phyloP scores from a whole-genome alignment of 164 flowering plant species.

The Cinnamomum chago region DNA sequence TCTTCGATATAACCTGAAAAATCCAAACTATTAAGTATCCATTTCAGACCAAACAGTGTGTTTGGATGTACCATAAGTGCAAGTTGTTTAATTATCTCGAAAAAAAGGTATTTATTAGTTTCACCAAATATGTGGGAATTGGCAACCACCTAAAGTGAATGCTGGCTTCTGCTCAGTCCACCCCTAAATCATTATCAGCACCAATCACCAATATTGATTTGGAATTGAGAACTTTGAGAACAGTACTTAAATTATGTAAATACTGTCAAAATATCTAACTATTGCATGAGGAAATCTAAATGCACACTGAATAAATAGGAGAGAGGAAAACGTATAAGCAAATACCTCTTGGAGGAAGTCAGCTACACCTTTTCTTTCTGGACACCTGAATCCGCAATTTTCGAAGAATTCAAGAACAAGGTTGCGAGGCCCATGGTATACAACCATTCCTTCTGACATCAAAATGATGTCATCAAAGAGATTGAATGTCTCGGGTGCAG shows the following conservation, averaged over 20 bases:
- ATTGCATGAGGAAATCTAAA: neutral
- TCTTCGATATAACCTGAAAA: constrained; percentile 47
- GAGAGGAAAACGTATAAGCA: neutral
- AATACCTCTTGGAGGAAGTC: constrained; percentile 58
- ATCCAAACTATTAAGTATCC: no score
- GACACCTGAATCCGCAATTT: constrained; percentile 48
- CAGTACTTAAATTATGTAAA: neutral
- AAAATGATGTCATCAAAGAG: constrained; percentile 59
- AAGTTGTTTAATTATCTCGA: no score
- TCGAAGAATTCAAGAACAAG: constrained; percentile 37
- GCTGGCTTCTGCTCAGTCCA: neutral
- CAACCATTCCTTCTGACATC: constrained; percentile 43
- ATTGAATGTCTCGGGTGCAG: constrained; percentile 52
- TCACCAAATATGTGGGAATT: neutral
- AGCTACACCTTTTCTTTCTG: constrained; percentile 45
- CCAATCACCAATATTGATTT: neutral
- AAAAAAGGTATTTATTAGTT: neutral
- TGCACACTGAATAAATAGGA: neutral
- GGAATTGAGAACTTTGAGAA: neutral
- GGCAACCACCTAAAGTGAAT: neutral
- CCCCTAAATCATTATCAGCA: neutral
- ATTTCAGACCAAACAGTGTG: no score
- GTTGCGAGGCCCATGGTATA: constrained; percentile 48
- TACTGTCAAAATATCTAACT: no score
- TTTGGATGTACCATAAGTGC: no score